A percentile compares a stretch with the other conserved stretches of the same genome.
Conservation (phyloP, 768 basidiomycete species). For the Leccinum variicolor region DNA sequence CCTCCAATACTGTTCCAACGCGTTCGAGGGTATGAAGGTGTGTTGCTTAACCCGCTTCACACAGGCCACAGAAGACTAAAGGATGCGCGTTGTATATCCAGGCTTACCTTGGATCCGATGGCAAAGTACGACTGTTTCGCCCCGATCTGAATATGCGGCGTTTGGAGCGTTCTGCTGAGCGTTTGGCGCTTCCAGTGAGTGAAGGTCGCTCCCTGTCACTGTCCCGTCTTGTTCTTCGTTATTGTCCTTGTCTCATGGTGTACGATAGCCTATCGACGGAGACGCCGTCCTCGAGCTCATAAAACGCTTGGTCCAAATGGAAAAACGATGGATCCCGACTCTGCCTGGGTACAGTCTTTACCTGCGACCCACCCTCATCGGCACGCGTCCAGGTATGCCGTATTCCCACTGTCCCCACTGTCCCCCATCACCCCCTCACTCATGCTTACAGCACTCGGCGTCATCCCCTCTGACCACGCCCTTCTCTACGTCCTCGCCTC, state of each 20-base stretch:
- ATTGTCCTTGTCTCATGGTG: too few species aligned
- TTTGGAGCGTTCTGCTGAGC: slow-evolving; percentile 61
- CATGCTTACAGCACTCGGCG: slow-evolving; percentile 47
- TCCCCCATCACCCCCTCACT: neutral
- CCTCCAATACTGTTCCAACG: slow-evolving; percentile 59
- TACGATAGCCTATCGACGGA: slow-evolving; percentile 39
- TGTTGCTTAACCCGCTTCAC: neutral
- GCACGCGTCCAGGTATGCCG: slow-evolving; percentile 37
- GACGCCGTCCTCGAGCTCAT: slow-evolving; percentile 48
- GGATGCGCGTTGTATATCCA: slow-evolving; percentile 18
- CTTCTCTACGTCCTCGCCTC: slow-evolving; percentile 82
- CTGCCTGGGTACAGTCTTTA: slow-evolving; percentile 77
- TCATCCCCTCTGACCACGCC: slow-evolving; percentile 75
- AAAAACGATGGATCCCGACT: slow-evolving; percentile 83
- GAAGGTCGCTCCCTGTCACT: neutral
- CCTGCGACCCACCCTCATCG: slow-evolving; percentile 76
- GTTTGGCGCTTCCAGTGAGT: slow-evolving; percentile 70
- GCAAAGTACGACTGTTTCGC: slow-evolving; percentile 73
- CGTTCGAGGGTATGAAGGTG: slow-evolving; percentile 71
- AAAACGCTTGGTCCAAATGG: slow-evolving; percentile 65
- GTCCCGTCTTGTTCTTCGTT: neutral
- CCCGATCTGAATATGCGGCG: slow-evolving; percentile 86
- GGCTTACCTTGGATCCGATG: slow-evolving; percentile 72
- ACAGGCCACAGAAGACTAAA: neutral
- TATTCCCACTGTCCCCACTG: neutral